Evolutionary conservation across 73 alveolate genomes (phyloP).

Genomic region (Tetrahymena elliotti): DNA sequence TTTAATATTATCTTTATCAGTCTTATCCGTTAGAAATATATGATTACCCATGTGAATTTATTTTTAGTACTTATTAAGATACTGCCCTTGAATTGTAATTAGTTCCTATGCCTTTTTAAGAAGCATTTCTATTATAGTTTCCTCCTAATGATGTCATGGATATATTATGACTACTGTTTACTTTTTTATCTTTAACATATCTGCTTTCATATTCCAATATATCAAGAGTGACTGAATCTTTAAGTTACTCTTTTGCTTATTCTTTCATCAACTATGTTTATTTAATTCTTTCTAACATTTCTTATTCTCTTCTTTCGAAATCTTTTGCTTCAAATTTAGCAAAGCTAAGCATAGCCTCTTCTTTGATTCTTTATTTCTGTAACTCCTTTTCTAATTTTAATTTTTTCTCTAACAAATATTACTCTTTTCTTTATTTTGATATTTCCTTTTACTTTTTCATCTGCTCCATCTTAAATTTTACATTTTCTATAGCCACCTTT

Average conservation of each 20-base stretch:
- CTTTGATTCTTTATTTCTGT: not conserved
- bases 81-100: not conserved
- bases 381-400: not conserved
- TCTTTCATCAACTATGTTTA: not conserved
- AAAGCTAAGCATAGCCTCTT: not conserved
- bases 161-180: not conserved
- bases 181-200: not conserved
- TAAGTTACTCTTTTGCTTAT: not conserved
- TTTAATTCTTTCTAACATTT: not conserved
- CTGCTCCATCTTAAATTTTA: not conserved
- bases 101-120: not conserved
- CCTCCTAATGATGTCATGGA: not conserved
- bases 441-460: not conserved
- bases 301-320: not conserved
- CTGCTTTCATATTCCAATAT: not conserved
- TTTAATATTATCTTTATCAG: not conserved
- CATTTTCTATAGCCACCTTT: not conserved
- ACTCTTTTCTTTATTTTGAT: not conserved
- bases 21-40: not conserved
- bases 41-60: not conserved
- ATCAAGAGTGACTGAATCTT: not conserved
- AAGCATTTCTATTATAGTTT: not conserved
- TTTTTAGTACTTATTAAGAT: not conserved
- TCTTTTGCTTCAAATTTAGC: not conserved
- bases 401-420: not conserved